Percentiles rank a stretch among this genome's conserved stretches.
Conservation (phyloP, 352 stramenopile genomes). For the Thalassiosira livingstoniorum region DNA sequence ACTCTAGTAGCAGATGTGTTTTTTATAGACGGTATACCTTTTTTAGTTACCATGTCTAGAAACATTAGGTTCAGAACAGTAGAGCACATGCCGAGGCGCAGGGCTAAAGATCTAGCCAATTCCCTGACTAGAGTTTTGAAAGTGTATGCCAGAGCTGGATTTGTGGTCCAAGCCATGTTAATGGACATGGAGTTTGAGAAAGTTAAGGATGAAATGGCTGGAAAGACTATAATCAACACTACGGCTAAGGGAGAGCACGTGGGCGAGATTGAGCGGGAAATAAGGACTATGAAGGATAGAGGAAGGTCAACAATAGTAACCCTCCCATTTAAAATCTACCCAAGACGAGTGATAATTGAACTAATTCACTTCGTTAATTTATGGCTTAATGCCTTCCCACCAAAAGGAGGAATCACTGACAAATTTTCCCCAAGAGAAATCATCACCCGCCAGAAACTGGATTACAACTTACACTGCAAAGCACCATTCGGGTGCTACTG, state of each 20-base stretch:
- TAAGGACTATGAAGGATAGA: background rate
- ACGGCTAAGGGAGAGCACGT: background rate
- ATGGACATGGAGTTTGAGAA: too few species aligned
- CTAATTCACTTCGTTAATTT: background rate
- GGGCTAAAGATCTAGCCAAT: too few species aligned
- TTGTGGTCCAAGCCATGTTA: background rate
- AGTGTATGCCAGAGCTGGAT: background rate
- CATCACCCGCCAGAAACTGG: background rate
- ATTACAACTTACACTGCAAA: background rate
- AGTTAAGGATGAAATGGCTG: too few species aligned
- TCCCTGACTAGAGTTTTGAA: background rate
- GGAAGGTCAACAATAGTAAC: background rate
- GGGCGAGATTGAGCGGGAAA: background rate
- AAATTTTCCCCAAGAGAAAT: conserved; percentile 1
- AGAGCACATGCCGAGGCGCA: too few species aligned
- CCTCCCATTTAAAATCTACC: background rate
- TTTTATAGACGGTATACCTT: background rate
- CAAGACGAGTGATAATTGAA: background rate
- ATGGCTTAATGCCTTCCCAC: background rate
- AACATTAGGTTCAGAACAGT: background rate
- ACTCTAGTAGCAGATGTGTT: background rate
- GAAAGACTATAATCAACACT: background rate
- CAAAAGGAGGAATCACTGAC: background rate
- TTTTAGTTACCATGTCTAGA: background rate
- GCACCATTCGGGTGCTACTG: background rate